Base-by-base conservation (phyloP, 352 stramenopile genomes). In the Pythium brachiatum region DNA sequence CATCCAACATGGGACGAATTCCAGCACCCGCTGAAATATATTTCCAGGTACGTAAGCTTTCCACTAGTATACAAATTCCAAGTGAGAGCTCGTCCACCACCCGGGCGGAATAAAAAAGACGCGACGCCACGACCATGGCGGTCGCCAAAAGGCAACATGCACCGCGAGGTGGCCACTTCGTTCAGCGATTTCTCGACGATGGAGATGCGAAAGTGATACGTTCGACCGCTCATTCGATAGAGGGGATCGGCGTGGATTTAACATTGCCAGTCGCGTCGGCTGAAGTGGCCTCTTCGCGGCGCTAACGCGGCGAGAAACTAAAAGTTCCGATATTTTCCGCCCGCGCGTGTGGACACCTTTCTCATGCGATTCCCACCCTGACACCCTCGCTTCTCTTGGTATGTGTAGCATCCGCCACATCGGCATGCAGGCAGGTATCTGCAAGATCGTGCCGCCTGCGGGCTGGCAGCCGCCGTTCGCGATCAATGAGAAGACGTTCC, bases 361-460 rank as follows among this genome's bases (percentile, higher is more conserved):
- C 44, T 1, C 11, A 32, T 39, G 23, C 34, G 43, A 38, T 54
- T 18, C 53, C 20, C n/a, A 21, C 8, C 58, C 11, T 58, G 60
- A 55, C 47, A 0, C 57, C 1, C 51, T 15, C 25, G 41, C n/a
- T 12, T 26, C n/a, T 48, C 6, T 48, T 4, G 20, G 18, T 48
- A 18, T 26, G 32, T n/a, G 23, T 54, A 95, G 79, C 59, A 96
- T 97, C 69, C 80, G 91, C 29, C 78, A 90, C 50, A 91, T 97
- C 53, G 96, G 93, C 21, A 88, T 97, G 78, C 74, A 88, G 57
- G 97, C 96, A 55, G 97, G 97, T 26, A 99, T 99, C 65, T 98
- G 90, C 73, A 99, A 99, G 78, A 99, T 99, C 72, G 96, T 99
- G 18, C 97, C 97, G 58, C 97, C 97, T 0, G 57, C 74, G 26